Conservation (phyloP, 1,284 basidiomycete species). For the Lentinula novae-zelandiae region DNA sequence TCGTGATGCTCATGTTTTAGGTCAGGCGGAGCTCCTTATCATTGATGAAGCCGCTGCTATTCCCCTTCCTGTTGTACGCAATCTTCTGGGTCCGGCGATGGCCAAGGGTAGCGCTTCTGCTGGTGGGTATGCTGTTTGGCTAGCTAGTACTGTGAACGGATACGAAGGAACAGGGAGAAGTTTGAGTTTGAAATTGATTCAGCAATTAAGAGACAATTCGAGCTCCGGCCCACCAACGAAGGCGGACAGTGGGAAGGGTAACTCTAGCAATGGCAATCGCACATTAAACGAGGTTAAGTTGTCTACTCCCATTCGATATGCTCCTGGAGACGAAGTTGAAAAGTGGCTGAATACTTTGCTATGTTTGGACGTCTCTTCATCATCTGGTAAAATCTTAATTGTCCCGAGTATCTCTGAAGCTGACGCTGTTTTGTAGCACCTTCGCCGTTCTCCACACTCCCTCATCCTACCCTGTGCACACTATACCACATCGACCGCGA, state of each 20-base stretch:
- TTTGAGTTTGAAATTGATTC: conserved; percentile 95
- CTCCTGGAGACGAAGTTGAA: conserved; percentile 86
- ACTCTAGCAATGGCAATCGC: conserved; percentile 32
- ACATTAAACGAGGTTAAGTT: conserved; percentile 93
- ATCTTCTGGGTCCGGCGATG: conserved; percentile 81
- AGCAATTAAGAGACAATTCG: conserved; percentile 81
- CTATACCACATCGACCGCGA: conserved; percentile 96
- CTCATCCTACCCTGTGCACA: conserved; percentile 54
- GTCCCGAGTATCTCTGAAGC: not conserved
- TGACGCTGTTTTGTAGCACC: conserved; percentile 1
- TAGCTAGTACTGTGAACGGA: conserved; percentile 98
- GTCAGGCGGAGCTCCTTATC: conserved; percentile 96
- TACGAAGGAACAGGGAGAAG: conserved; percentile 99
- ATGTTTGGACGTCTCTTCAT: conserved; percentile 84
- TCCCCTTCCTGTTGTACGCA: conserved; percentile 91
- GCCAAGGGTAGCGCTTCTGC: conserved; percentile 4
- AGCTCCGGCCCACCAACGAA: conserved; percentile 48
- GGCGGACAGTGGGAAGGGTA: conserved; percentile 33
- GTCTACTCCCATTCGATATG: conserved; percentile 93
- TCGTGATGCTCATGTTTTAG: conserved; percentile 94
- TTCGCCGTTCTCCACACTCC: conserved; percentile 21
- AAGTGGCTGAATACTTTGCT: conserved; percentile 92
- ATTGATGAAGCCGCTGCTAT: conserved; percentile 99
- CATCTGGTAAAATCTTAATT: conserved; percentile 23
- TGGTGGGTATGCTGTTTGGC: conserved; percentile 86